Evolutionary conservation across 345 rosid species (phyloP), one percentile per base, ranked within the genome.

Genomic region (Barbarea vulgaris): DNA sequence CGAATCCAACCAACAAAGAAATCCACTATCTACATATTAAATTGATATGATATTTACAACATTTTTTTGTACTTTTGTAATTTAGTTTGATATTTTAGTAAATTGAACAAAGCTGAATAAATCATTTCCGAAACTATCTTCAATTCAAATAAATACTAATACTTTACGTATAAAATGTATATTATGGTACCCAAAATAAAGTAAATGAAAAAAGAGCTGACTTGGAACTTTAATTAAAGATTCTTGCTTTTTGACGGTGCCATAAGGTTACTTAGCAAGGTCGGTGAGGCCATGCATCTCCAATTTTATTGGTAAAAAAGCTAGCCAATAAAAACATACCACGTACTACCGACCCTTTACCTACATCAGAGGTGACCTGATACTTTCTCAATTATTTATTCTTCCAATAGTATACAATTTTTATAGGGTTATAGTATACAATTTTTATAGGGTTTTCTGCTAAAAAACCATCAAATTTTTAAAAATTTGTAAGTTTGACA

Each of bases 221-320:
- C 6, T 62, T 17, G 75, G 57, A 59, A 47, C 72, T 77, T 77
- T 77, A 57, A 36, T 2, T 55, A 70, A 77, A 77, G 72, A 64
- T 46, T 57, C 67, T 27, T 64, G 80, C 76, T 71, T 77, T 75
- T 57, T 37, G 77, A 64, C 68, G 80, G 72, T 77, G 72, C 22
- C 52, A 62, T 19, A 28, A 60, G 54, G 47, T 37, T 48, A 33
- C 70, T 61, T 77, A 46, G 31, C 34, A 39, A 30, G 72, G 72
- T 70, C 77, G 73, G 80, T 65, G 72, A 64, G 46, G 81, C 67
- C 68, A 71, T 77, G 73, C 62, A 77, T 71, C 62, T 71, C 67
- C 31, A 28, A 25, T 34, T 56, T 57, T 27, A 37, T 56, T 50
- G 60, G 67, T 36, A 48, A 25, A 64, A 56, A 36, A 3, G 4